These are phyloP conservation scores for Viola odorata DNA, from an alignment of 345 rosid genomes.

Conservation along the genomic window DNA sequence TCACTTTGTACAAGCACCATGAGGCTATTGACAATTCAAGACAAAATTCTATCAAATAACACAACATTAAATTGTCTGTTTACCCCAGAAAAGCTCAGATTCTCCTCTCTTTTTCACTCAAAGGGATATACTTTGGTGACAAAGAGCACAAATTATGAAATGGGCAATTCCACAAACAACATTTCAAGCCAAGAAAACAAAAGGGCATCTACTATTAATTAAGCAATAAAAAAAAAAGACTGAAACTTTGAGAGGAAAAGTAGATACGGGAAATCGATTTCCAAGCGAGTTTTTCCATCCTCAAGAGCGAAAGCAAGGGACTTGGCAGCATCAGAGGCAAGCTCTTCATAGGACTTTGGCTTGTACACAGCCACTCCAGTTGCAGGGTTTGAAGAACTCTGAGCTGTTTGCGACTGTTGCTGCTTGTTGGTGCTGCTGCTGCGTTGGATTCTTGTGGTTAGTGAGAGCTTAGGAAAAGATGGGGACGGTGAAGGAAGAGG, in stretches of 20 bases:
- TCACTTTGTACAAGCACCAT: too few species aligned
- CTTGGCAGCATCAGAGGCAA: constrained; percentile 71
- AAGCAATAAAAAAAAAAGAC: not conserved
- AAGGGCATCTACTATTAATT: not conserved
- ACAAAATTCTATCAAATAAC: not conserved
- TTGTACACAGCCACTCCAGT: constrained; percentile 74
- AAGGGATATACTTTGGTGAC: not conserved
- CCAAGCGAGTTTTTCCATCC: constrained; percentile 68
- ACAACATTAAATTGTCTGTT: not conserved
- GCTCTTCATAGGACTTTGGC: constrained; percentile 83
- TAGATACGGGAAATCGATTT: constrained; percentile 86
- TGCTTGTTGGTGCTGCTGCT: constrained; percentile 14
- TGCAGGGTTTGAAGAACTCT: constrained; percentile 29
- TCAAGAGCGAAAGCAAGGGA: constrained; percentile 68
- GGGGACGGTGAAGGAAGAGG: not conserved
- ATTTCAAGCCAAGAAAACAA: not conserved
- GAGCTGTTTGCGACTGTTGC: constrained; percentile 9
- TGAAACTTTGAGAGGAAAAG: not conserved
- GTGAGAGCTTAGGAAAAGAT: not conserved
- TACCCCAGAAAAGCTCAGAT: not conserved
- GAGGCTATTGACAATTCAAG: not conserved
- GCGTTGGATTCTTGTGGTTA: constrained; percentile 25
- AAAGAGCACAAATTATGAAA: not conserved
- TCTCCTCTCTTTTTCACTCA: not conserved
- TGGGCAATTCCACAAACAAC: not conserved